phyloP scores from a whole-genome alignment of 768 basidiomycete species.

The Auriscalpium vulgare region DNA sequence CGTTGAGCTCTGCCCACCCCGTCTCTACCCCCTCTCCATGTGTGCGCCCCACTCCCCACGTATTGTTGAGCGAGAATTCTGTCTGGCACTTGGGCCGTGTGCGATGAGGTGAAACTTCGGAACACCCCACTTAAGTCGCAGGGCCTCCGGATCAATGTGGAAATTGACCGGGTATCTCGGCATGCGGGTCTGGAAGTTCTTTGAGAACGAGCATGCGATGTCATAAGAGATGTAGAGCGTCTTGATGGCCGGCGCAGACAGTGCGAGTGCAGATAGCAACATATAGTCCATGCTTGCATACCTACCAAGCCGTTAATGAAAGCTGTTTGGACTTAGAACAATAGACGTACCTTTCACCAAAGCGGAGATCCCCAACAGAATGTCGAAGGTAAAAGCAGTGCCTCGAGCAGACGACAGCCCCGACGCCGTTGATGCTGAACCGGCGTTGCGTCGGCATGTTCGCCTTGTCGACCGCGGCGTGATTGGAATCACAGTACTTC shows the following conservation, averaged over 20 bases:
- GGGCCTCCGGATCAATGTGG: background rate
- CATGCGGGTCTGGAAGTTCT: constrained; percentile 17
- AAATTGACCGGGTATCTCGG: background rate
- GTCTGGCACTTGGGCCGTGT: constrained; percentile 20
- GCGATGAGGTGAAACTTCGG: constrained; percentile 27
- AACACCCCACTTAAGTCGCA: constrained; percentile 12
- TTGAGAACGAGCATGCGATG: constrained; percentile 25
- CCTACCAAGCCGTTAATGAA: constrained; percentile 5
- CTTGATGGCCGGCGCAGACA: background rate
- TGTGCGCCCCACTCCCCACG: constrained; percentile 5
- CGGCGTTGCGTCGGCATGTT: background rate
- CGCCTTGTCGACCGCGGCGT: background rate
- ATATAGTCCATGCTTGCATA: constrained; percentile 25
- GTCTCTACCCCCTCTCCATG: constrained; percentile 17
- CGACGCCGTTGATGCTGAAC: background rate
- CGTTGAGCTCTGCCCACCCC: constrained; percentile 12
- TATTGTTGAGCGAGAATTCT: constrained; percentile 11
- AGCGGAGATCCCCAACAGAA: constrained; percentile 25
- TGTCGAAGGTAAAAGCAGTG: constrained; percentile 12
- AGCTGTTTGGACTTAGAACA: background rate
- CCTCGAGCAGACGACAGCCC: background rate
- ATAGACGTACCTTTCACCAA: constrained; percentile 23
- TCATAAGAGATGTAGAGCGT: constrained; percentile 21
- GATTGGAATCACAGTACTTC: too few relatives aligned
- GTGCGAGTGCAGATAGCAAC: constrained; percentile 16